A percentile compares a stretch with the other conserved stretches of the same genome.
phyloP scores from a whole-genome alignment of 345 rosid genomes.

The Populus deltoides region DNA sequence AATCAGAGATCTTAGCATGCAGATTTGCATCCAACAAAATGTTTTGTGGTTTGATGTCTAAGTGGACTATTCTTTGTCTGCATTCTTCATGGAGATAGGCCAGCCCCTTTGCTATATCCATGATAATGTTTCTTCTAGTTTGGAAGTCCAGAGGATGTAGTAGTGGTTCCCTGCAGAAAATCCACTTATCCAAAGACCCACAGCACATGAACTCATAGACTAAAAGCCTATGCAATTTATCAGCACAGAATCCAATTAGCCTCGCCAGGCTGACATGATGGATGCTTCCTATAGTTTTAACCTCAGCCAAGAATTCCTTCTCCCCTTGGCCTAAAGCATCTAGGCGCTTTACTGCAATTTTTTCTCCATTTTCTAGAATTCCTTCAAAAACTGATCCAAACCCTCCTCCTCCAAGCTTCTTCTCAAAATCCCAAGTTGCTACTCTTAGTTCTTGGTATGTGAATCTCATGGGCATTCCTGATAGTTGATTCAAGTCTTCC shows the following conservation, averaged over 20 bases:
- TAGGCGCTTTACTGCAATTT: conserved; percentile 18
- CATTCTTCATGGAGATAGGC: conserved; percentile 27
- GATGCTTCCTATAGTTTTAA: conserved; percentile 14
- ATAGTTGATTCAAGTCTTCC: neutral
- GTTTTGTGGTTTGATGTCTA: conserved; percentile 19
- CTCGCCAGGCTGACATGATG: conserved; percentile 21
- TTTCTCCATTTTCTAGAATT: neutral
- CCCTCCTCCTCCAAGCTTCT: conserved; percentile 14
- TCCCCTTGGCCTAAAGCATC: conserved; percentile 3
- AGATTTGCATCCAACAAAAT: conserved; percentile 10
- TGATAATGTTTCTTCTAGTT: conserved; percentile 3
- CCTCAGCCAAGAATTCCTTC: conserved; percentile 15
- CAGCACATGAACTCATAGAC: conserved; percentile 17
- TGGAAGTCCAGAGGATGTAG: conserved; percentile 8
- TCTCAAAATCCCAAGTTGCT: conserved; percentile 7
- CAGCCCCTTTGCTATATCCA: conserved; percentile 14
- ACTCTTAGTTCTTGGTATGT: conserved; percentile 7
- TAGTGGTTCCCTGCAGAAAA: neutral
- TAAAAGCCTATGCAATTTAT: conserved; percentile 9
- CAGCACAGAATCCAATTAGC: conserved; percentile 22
- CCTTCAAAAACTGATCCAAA: conserved; percentile 24
- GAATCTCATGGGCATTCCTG: conserved; percentile 14
- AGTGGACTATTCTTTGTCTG: conserved; percentile 13
- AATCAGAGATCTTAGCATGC: conserved; percentile 26
- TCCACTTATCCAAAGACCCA: conserved; percentile 16